Percentiles rank a stretch among this genome's conserved stretches.
These are phyloP conservation scores for Chiua virens DNA, from an alignment of 768 basidiomycete species.

Conservation along the genomic window DNA sequence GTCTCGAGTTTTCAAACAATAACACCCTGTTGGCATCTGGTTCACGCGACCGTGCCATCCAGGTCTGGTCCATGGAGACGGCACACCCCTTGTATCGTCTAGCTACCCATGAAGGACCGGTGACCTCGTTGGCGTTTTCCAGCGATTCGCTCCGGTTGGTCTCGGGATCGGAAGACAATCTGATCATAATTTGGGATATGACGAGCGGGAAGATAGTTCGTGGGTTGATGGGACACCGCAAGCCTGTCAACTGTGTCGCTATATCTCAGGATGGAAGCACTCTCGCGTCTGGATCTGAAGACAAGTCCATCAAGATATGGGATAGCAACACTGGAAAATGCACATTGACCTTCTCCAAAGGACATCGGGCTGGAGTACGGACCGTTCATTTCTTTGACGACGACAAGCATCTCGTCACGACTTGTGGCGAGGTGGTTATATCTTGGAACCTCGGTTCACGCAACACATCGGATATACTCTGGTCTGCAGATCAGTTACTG, in stretches of 20 bases:
- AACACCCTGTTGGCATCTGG: constrained; percentile 17
- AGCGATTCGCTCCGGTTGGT: constrained; percentile 14
- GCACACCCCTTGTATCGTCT: constrained; percentile 13
- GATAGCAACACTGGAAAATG: constrained; percentile 16
- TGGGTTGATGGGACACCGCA: constrained; percentile 22
- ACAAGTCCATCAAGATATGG: constrained; percentile 27
- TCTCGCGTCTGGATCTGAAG: constrained; percentile 24
- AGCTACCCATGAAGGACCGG: constrained; percentile 14
- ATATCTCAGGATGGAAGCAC: constrained; percentile 18
- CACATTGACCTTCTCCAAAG: constrained; percentile 12
- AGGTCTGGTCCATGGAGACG: constrained; percentile 23
- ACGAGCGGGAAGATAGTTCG: constrained; percentile 11
- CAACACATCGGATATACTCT: neutral
- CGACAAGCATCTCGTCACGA: constrained; percentile 6
- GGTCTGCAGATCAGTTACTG: neutral
- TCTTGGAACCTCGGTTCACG: constrained; percentile 10
- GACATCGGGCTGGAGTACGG: constrained; percentile 11
- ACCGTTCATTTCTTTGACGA: constrained; percentile 15
- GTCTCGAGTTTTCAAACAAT: constrained; percentile 20
- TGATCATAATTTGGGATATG: constrained; percentile 25
- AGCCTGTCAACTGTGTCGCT: constrained; percentile 13
- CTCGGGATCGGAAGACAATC: constrained; percentile 26
- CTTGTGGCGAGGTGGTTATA: constrained; percentile 4
- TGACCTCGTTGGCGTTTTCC: constrained; percentile 22
- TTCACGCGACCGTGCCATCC: constrained; percentile 14